Percentiles rank a stretch among this genome's conserved stretches.
These are phyloP conservation scores for Teratosphaeriaceae sp. DNA, from an alignment of 2,329 filamentous ascomycete species.

Conservation along the genomic window DNA sequence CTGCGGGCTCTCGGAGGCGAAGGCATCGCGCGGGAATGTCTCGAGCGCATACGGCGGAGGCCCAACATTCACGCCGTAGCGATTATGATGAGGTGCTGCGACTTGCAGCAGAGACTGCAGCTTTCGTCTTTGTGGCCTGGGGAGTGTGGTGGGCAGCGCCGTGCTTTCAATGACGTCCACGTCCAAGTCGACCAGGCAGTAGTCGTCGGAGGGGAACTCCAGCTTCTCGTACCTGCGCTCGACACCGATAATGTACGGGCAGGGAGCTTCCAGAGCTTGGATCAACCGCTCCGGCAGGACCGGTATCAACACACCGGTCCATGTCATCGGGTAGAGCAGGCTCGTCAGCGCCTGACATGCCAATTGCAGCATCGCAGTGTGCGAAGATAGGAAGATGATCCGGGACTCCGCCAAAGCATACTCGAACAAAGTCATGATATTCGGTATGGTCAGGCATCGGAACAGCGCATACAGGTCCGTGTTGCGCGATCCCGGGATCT, in stretches of 20 bases:
- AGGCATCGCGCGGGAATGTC: slow-evolving; percentile 83
- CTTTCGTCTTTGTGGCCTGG: slow-evolving; percentile 84
- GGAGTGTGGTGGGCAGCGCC: slow-evolving; percentile 66
- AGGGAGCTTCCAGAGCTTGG: slow-evolving; percentile 86
- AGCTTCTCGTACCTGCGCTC: slow-evolving; percentile 84
- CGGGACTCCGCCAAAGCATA: slow-evolving; percentile 88
- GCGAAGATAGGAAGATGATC: slow-evolving; percentile 92
- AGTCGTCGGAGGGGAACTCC: slow-evolving; percentile 88
- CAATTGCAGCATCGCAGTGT: slow-evolving; percentile 92
- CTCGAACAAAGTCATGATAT: slow-evolving; percentile 88
- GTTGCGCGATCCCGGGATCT: slow-evolving; percentile 84
- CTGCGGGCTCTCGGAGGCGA: slow-evolving; percentile 76
- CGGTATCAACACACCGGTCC: slow-evolving; percentile 91
- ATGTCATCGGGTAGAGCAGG: slow-evolving; percentile 81
- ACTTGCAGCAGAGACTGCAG: slow-evolving; percentile 80
- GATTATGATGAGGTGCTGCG: slow-evolving; percentile 81
- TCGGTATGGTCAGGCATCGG: slow-evolving; percentile 79
- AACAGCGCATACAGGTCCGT: slow-evolving; percentile 92
- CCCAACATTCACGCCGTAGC: slow-evolving; percentile 78
- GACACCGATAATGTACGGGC: slow-evolving; percentile 94
- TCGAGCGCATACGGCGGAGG: slow-evolving; percentile 91
- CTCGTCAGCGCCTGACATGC: slow-evolving; percentile 81
- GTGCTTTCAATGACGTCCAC: slow-evolving; percentile 85
- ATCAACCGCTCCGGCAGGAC: slow-evolving; percentile 79
- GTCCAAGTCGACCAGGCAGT: slow-evolving; percentile 89